phyloP scores from a whole-genome alignment of 305 asterid species.

The Fraxinus greggii region DNA sequence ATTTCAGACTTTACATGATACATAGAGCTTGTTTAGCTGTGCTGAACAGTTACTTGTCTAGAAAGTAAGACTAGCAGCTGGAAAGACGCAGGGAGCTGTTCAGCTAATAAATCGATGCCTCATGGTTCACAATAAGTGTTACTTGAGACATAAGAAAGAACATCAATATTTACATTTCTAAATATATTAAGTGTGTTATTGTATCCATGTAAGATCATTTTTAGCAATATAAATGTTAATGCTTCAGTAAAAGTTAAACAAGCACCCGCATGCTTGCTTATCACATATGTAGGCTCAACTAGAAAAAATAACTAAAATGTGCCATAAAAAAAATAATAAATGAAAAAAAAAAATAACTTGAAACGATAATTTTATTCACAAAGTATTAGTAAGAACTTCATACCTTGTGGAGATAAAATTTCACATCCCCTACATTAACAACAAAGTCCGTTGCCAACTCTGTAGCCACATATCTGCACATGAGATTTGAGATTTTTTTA shows the following conservation, averaged over 20 bases:
- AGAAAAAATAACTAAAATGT: background rate
- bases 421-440: slow-evolving; percentile 34
- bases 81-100: background rate
- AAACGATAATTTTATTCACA: background rate
- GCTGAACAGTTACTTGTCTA: background rate
- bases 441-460: slow-evolving; percentile 42
- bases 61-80: background rate
- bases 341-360: no score
- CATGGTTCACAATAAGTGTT: background rate
- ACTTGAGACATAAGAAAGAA: background rate
- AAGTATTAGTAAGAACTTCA: background rate
- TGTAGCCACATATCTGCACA: slow-evolving; percentile 40
- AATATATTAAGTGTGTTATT: background rate
- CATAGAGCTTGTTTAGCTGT: background rate
- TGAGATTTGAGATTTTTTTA: background rate
- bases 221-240: background rate
- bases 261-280: background rate
- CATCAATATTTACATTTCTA: background rate
- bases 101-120: background rate
- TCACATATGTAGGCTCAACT: background rate
- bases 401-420: slow-evolving; percentile 50
- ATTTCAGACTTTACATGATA: background rate
- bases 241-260: background rate
- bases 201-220: background rate
- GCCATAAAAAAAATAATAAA: no score